Evolutionary conservation across 139 green algal genomes (phyloP), one percentile per base, ranked within the genome.

Genomic region (Astrephomene gubernaculifera): DNA sequence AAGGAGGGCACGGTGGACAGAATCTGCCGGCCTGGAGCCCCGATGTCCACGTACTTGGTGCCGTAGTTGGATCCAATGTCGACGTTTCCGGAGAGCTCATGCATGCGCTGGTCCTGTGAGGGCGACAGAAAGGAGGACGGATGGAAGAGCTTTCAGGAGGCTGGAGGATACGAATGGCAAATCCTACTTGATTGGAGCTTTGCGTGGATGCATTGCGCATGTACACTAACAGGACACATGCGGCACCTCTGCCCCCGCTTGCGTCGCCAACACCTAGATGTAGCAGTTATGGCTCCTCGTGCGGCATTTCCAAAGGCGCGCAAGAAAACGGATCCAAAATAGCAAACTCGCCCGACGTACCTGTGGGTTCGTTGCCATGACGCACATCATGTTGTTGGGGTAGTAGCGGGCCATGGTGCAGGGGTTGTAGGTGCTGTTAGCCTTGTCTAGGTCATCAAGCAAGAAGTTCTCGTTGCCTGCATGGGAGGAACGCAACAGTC

Each of bases 381-480:
- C 54, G 74, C 74, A 82, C 19, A 82, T 29, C 35, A 82, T 36
- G 74, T 69, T 71, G 53, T 35, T 35, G 21, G 43, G 36, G 36
- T 53, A n/a, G n/a, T n/a, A n/a, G n/a, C n/a, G n/a, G n/a, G n/a
- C 36, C 36, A 82, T 2, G 21, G 74, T 71, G 74, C 74, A 82
- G 4, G 74, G 74, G 24, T 43, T 24, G 74, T 82, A 82, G 36
- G 10, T 54, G 6, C 9, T 41, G 0, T 41, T 41, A 10, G 57
- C 74, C 0, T 7, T 24, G 25, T 4, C 4, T 3, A 82, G 53
- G 5, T 35, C 24, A 25, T 82, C 38, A 8, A 82, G 53, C 35
- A 71, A 3, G 1, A 54, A 53, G 54, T 39, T n/a, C 35, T 82
- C 74, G 57, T 82, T 82, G 41, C 74, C 74, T 82, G 74, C 45